phyloP scores from a whole-genome alignment of 1,284 basidiomycete species.

The Serendipita sp. region DNA sequence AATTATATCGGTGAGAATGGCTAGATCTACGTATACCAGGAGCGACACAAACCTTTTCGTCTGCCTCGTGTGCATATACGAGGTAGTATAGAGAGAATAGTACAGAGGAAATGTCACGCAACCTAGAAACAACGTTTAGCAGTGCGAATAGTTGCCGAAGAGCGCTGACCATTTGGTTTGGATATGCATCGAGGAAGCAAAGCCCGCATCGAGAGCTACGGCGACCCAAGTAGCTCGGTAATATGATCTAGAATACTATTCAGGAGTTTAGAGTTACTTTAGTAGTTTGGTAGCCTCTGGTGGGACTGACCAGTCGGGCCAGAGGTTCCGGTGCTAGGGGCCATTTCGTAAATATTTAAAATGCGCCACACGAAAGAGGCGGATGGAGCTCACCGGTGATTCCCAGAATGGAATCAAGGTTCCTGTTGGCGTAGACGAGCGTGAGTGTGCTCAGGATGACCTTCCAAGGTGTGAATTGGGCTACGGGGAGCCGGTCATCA shows the following conservation, averaged over 20 bases:
- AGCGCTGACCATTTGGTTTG: conserved; percentile 63
- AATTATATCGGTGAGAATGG: conserved; percentile 1
- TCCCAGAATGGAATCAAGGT: conserved; percentile 79
- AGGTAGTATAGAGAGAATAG: conserved; percentile 86
- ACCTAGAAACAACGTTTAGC: conserved; percentile 2
- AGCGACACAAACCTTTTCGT: conserved; percentile 61
- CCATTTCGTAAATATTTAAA: neutral
- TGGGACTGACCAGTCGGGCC: conserved; percentile 54
- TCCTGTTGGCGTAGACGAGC: conserved; percentile 68
- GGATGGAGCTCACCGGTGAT: conserved; percentile 48
- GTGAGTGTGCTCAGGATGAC: conserved; percentile 78
- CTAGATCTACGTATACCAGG: neutral
- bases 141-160: neutral
- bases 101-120: conserved; percentile 74
- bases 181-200: conserved; percentile 88
- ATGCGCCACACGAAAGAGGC: conserved; percentile 2
- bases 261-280: conserved; percentile 12
- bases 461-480: conserved; percentile 88
- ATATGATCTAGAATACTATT: conserved; percentile 79
- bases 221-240: conserved; percentile 95
- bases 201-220: conserved; percentile 91
- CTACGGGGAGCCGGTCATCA: conserved; percentile 26
- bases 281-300: conserved; percentile 8
- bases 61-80: conserved; percentile 83
- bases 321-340: conserved; percentile 80